phyloP scores from a whole-genome alignment of 2,329 filamentous ascomycete genomes.

The Cytospora schulzeri region DNA sequence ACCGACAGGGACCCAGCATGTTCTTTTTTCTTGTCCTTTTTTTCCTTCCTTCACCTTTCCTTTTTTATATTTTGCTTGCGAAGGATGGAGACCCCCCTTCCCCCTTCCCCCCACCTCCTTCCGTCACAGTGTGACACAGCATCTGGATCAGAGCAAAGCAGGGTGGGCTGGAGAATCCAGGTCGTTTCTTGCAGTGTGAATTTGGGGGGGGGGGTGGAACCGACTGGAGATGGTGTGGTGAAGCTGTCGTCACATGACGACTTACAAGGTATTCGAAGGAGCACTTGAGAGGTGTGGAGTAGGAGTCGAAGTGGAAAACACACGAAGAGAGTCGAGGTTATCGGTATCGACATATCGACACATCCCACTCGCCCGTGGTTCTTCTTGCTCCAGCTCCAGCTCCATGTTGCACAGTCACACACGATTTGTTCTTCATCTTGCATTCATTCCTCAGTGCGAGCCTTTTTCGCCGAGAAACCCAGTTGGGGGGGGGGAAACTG shows the following conservation, averaged over 20 bases:
- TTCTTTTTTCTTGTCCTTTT: not conserved
- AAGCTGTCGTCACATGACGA: not conserved
- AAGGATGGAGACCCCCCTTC: not conserved
- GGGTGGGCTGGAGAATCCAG: not conserved
- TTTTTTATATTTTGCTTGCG: not conserved
- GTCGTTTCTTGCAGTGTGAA: not conserved
- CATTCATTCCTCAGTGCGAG: slow-evolving; percentile 23
- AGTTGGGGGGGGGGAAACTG: not conserved
- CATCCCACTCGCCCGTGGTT: not conserved
- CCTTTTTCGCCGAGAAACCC: slow-evolving; percentile 15
- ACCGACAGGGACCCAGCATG: not conserved
- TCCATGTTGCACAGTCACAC: slow-evolving; percentile 18
- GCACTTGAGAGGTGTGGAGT: not conserved
- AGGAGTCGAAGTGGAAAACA: not conserved
- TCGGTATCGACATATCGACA: not conserved
- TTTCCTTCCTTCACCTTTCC: not conserved
- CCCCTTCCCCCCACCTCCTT: not conserved
- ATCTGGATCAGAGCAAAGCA: slow-evolving; percentile 20
- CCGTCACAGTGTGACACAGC: slow-evolving; percentile 17
- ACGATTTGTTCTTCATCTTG: slow-evolving; percentile 25
- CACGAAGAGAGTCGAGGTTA: not conserved
- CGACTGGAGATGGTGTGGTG: no score
- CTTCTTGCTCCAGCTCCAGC: not conserved
- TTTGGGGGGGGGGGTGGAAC: not conserved
- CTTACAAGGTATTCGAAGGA: not conserved